These are phyloP conservation scores for Combretum micranthum DNA, from an alignment of 345 rosid species.

Conservation along the genomic window DNA sequence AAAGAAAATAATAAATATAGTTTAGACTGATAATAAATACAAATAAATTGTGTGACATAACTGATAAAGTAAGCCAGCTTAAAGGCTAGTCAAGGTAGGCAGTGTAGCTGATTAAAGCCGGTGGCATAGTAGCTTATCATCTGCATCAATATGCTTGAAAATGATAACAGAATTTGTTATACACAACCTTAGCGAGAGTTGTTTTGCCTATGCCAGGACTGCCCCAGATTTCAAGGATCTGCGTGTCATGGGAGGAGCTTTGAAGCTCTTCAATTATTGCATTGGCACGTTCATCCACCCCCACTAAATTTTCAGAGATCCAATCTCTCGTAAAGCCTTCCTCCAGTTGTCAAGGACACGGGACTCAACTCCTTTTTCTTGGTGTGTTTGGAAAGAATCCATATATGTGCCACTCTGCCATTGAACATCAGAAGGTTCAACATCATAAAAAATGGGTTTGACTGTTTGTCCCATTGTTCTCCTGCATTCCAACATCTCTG, in stretches of 20 bases:
- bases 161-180: background rate
- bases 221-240: background rate
- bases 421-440: conserved; percentile 6
- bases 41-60: too few species aligned
- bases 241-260: background rate
- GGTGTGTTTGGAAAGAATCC: background rate
- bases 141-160: background rate
- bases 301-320: background rate
- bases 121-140: too few species aligned
- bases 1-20: too few species aligned
- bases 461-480: background rate
- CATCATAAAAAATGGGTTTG: conserved; percentile 3
- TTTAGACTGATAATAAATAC: too few species aligned
- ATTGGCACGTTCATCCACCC: background rate
- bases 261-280: background rate
- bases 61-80: too few species aligned
- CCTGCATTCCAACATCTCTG: conserved; percentile 6
- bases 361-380: background rate
- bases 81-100: too few species aligned
- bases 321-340: background rate
- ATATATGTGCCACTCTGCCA: background rate
- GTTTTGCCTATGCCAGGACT: conserved; percentile 4
- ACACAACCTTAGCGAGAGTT: conserved; percentile 8
- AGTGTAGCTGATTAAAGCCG: too few species aligned
- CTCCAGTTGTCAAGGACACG: background rate